These are phyloP conservation scores for Pythium angustatum DNA, from an alignment of 352 stramenopile species.

Conservation along the genomic window DNA sequence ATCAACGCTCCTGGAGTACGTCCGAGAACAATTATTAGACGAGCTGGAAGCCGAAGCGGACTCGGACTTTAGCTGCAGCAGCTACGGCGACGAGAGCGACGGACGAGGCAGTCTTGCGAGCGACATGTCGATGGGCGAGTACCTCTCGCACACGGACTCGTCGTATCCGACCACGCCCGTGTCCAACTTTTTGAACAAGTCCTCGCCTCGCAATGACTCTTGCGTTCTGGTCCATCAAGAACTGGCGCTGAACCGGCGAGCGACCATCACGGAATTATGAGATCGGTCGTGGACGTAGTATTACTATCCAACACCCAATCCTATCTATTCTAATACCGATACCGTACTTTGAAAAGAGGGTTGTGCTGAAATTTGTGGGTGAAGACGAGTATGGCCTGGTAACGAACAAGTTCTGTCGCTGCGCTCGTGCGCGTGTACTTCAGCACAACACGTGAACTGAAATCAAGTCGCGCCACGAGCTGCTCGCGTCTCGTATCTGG, in stretches of 20 bases:
- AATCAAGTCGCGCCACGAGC: too few species aligned
- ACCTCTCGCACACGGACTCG: slow-evolving; percentile 5
- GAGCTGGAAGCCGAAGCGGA: slow-evolving; percentile 17
- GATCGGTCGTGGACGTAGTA: too few species aligned
- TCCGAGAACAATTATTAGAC: slow-evolving; percentile 36
- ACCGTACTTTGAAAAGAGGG: too few species aligned
- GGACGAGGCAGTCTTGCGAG: slow-evolving; percentile 11
- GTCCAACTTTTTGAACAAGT: slow-evolving; percentile 21
- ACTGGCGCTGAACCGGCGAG: slow-evolving; percentile 3
- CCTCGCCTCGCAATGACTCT: slow-evolving; percentile 3
- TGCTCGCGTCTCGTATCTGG: too few species aligned
- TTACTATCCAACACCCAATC: too few species aligned
- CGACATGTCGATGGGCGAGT: slow-evolving; percentile 10
- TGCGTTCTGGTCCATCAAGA: background rate
- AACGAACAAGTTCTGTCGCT: too few species aligned
- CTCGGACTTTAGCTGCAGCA: slow-evolving; percentile 21
- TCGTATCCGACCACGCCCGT: slow-evolving; percentile 18
- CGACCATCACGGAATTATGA: slow-evolving; percentile 27
- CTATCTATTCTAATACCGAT: too few species aligned
- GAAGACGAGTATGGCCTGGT: too few species aligned
- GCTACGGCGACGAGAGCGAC: slow-evolving; percentile 7
- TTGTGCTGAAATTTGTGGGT: too few species aligned
- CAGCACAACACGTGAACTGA: too few species aligned
- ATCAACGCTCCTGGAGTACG: slow-evolving; percentile 35
- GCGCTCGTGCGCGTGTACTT: too few species aligned